Conservation (phyloP, 768 basidiomycete species). For the Clitopilus hobsonii region DNA sequence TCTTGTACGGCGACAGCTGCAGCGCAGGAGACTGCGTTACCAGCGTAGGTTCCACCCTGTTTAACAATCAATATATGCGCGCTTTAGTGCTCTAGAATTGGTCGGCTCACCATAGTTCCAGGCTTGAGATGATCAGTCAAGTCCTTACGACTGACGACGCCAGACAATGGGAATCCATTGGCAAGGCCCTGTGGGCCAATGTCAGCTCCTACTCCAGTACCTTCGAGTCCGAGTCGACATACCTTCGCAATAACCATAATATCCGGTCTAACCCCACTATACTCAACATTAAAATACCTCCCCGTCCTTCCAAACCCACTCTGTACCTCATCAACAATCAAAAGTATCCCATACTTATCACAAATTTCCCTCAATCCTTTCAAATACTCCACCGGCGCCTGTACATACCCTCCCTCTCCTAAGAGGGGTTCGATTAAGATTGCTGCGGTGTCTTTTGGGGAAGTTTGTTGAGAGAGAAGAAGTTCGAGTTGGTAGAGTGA, state of each 20-base stretch:
- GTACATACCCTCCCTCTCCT: slow-evolving; percentile 94
- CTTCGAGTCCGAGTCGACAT: slow-evolving; percentile 1
- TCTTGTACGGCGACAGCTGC: slow-evolving; percentile 83
- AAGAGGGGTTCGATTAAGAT: slow-evolving; percentile 90
- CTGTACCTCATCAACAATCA: slow-evolving; percentile 88
- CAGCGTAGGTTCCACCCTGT: slow-evolving; percentile 86
- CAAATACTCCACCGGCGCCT: slow-evolving; percentile 77
- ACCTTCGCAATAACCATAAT: slow-evolving; percentile 89
- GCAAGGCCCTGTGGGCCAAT: slow-evolving; percentile 60
- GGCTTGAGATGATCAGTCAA: slow-evolving; percentile 74
- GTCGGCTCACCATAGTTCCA: slow-evolving; percentile 64
- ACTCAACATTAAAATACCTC: slow-evolving; percentile 74
- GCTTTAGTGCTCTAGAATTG: background rate
- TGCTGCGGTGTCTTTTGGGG: slow-evolving; percentile 86
- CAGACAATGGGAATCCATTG: slow-evolving; percentile 93
- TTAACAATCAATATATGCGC: background rate
- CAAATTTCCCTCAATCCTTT: slow-evolving; percentile 79
- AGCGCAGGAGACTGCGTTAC: slow-evolving; percentile 89
- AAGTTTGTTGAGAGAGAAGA: slow-evolving; percentile 69
- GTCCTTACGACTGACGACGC: slow-evolving; percentile 74
- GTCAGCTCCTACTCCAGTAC: background rate
- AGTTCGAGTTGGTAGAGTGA: slow-evolving; percentile 82
- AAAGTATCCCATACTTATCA: slow-evolving; percentile 78
- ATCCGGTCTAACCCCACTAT: slow-evolving; percentile 83
- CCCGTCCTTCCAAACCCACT: slow-evolving; percentile 89